Percentiles rank a stretch among this genome's conserved stretches.
Conservation (phyloP, 306 rosid species). For the Mimosa bimucronata region DNA sequence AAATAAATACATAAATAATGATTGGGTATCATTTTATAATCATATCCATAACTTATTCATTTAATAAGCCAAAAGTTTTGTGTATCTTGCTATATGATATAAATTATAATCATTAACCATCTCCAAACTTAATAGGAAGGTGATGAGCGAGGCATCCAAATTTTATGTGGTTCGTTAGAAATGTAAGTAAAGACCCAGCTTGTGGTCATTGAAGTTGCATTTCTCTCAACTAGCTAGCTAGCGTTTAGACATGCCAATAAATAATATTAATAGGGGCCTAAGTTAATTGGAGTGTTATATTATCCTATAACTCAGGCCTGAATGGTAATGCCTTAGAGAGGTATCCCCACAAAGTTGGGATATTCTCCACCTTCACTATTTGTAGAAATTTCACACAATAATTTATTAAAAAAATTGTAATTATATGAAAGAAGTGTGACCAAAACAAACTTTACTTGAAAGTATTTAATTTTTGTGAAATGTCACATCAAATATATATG, state of each 20-base stretch:
- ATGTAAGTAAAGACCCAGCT: neutral
- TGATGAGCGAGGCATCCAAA: neutral
- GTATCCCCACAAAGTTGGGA: neutral
- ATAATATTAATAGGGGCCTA: neutral
- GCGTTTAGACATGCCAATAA: neutral
- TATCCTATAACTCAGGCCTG: neutral
- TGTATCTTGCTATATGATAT: neutral
- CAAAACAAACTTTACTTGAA: neutral
- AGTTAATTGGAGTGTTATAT: neutral
- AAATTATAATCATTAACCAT: neutral
- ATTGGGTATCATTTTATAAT: no score
- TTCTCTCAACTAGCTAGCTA: neutral
- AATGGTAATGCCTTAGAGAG: neutral
- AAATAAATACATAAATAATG: no score
- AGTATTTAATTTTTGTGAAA: no score
- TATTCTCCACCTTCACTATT: neutral
- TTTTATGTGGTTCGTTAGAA: neutral
- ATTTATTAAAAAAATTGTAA: no score
- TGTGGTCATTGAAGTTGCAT: neutral
- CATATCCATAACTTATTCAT: neutral
- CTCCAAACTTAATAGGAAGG: neutral
- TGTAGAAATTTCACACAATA: neutral
- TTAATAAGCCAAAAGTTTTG: neutral
- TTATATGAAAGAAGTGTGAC: neutral
- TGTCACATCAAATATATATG: neutral